phyloP scores from a whole-genome alignment of 2,329 filamentous ascomycete species.

The Cladobotryum protrusum region DNA sequence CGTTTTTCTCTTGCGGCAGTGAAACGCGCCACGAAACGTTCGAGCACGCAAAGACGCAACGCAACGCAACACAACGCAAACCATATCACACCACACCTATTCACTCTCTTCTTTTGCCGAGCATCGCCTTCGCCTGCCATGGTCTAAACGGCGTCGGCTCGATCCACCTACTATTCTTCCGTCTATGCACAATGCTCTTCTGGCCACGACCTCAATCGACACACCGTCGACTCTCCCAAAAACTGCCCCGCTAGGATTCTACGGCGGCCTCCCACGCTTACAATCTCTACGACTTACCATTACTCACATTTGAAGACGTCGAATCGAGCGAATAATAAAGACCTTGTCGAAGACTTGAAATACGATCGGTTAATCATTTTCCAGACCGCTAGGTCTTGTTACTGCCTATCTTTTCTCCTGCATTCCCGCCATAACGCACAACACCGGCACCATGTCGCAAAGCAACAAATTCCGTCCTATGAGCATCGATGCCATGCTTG shows the following conservation, averaged over 20 bases:
- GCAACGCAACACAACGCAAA: neutral
- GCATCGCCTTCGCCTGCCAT: conserved; percentile 10
- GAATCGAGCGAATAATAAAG: too few species aligned
- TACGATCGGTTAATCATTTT: too few species aligned
- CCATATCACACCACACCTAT: neutral
- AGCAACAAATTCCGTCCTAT: conserved; percentile 41
- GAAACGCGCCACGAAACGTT: too few species aligned
- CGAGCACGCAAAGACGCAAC: too few species aligned
- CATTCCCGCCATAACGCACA: neutral
- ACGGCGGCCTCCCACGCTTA: conserved; percentile 12
- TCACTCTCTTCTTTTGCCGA: neutral
- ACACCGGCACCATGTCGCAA: conserved; percentile 25
- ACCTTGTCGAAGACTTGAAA: too few species aligned
- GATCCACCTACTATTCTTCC: conserved; percentile 1
- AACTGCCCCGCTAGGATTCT: conserved; percentile 10
- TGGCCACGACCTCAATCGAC: conserved; percentile 11
- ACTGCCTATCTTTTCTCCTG: too few species aligned
- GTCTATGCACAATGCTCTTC: conserved; percentile 13
- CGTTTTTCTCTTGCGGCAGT: too few species aligned
- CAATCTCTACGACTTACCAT: neutral
- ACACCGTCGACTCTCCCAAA: conserved; percentile 8
- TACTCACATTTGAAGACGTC: neutral
- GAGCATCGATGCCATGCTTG: conserved; percentile 71
- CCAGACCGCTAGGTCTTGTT: too few species aligned
- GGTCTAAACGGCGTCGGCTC: conserved; percentile 9